These are phyloP conservation scores for Staphylotrichum tortipilum DNA, from an alignment of 495 filamentous ascomycete genomes.

Conservation along the genomic window DNA sequence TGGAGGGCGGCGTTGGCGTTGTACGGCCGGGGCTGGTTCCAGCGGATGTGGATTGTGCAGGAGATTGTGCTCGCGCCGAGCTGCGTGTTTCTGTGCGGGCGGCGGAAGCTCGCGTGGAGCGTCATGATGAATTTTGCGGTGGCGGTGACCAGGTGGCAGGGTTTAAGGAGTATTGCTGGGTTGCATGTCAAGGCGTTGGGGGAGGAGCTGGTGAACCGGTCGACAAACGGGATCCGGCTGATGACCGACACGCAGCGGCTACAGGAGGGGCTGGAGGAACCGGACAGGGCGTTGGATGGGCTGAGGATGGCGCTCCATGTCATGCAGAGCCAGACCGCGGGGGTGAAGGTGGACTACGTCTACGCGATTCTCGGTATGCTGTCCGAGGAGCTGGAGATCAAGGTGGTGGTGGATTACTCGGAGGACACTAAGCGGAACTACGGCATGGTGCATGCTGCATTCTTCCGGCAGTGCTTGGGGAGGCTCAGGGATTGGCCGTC, in stretches of 20 bases:
- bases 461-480: not conserved
- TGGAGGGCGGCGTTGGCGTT: not conserved
- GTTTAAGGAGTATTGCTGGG: not conserved
- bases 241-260: not conserved
- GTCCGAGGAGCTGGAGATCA: not conserved
- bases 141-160: not conserved
- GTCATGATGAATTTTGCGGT: not conserved
- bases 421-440: not conserved
- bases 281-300: not conserved
- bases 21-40: not conserved
- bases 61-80: not conserved
- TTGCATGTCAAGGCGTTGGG: not conserved
- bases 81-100: not conserved
- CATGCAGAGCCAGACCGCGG: not conserved
- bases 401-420: not conserved
- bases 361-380: not conserved
- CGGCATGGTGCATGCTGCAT: not conserved
- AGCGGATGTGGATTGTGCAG: not conserved
- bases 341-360: not conserved
- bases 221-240: not conserved
- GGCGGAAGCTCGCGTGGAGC: not conserved
- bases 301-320: not conserved
- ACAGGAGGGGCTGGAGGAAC: not conserved
- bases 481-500: not conserved
- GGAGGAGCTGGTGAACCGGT: not conserved